A percentile compares a stretch with the other conserved stretches of the same genome.
Evolutionary conservation across 148 eudicot genomes (phyloP).

Genomic region (Amaranthus palmeri): DNA sequence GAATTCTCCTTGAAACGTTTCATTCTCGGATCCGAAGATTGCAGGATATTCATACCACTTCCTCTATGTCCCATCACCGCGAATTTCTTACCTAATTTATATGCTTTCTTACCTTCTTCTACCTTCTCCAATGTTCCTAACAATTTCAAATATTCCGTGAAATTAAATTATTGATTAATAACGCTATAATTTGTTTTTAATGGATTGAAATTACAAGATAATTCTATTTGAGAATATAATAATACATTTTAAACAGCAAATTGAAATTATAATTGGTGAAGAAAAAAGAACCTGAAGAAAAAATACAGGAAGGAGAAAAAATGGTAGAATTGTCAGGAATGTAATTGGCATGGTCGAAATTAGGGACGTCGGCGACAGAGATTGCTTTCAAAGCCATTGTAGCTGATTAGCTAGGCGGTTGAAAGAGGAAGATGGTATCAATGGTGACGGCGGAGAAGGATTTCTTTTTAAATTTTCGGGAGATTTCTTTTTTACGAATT

Average conservation of each 20-base stretch:
- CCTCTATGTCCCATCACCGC: constrained; percentile 51
- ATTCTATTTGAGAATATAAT: not conserved
- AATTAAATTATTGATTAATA: not conserved
- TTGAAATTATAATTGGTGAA: not conserved
- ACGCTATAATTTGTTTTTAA: not conserved
- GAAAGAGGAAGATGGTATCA: not conserved
- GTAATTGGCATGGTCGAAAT: constrained; percentile 26
- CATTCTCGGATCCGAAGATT: constrained; percentile 35
- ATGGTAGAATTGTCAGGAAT: constrained; percentile 27
- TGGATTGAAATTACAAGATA: not conserved
- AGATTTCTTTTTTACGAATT: no score
- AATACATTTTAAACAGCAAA: not conserved
- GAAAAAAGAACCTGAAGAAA: constrained; percentile 21
- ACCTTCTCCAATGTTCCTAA: not conserved
- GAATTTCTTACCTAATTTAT: constrained; percentile 25
- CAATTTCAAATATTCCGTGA: not conserved
- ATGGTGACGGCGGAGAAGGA: not conserved
- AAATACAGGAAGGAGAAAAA: not conserved
- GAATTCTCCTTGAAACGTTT: constrained; percentile 40
- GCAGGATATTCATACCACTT: constrained; percentile 45
- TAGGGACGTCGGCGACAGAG: constrained; percentile 53
- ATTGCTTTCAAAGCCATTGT: constrained; percentile 51
- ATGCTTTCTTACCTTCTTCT: not conserved
- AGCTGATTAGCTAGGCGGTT: not conserved
- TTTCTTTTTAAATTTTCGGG: not conserved